phyloP scores from a whole-genome alignment of 2,329 filamentous ascomycete species.

The Colletotrichum lini region DNA sequence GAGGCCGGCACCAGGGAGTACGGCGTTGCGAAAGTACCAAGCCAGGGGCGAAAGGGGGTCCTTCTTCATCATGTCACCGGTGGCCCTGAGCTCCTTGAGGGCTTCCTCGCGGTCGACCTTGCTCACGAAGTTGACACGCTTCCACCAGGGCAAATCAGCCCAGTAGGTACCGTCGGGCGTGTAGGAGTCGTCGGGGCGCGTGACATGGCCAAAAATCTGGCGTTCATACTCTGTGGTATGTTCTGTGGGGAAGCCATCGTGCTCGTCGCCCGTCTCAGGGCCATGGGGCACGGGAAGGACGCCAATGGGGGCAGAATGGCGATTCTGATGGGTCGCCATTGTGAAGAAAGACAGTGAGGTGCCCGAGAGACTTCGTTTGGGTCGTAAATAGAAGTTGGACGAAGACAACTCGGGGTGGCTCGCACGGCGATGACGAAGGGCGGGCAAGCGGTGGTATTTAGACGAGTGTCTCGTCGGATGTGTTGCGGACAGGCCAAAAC shows the following conservation, averaged over 20 bases:
- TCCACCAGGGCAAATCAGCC: constrained; percentile 83
- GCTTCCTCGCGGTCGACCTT: constrained; percentile 81
- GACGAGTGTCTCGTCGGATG: constrained; percentile 3
- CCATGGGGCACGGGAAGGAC: constrained; percentile 71
- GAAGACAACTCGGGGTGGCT: constrained; percentile 13
- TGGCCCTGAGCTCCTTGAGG: constrained; percentile 73
- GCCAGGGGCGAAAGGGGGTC: constrained; percentile 87
- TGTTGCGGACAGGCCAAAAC: constrained; percentile 29
- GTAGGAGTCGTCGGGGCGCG: constrained; percentile 91
- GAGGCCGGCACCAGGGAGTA: constrained; percentile 92
- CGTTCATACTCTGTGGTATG: constrained; percentile 65
- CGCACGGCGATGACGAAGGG: constrained; percentile 3
- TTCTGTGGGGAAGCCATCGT: constrained; percentile 60
- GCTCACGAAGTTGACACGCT: constrained; percentile 83
- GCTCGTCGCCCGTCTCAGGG: constrained; percentile 64
- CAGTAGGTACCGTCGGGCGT: constrained; percentile 88
- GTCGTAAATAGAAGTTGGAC: constrained; percentile 9
- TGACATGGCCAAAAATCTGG: constrained; percentile 81
- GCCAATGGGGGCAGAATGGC: constrained; percentile 60
- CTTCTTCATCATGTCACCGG: constrained; percentile 86
- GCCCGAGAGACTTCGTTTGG: constrained; percentile 11
- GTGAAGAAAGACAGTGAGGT: neutral
- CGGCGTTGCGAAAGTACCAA: constrained; percentile 91
- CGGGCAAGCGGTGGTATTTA: constrained; percentile 21
- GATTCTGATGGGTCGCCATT: constrained; percentile 51